phyloP scores from a whole-genome alignment of 441 rosid species.

The Rhodomyrtus psidioides region DNA sequence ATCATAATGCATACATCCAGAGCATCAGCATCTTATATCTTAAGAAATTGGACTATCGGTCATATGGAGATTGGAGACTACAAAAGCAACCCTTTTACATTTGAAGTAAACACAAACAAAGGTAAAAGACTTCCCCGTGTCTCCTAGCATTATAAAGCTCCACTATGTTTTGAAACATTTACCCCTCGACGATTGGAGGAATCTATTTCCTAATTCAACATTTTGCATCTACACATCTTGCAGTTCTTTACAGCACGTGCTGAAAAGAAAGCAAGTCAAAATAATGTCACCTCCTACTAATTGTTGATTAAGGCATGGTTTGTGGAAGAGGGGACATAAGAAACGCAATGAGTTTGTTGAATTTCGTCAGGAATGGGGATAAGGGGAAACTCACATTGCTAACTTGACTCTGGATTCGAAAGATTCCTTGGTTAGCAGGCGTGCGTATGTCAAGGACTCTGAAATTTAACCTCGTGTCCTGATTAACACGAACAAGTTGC shows the following conservation, averaged over 20 bases:
- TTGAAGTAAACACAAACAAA: background rate
- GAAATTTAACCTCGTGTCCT: constrained; percentile 68
- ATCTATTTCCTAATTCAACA: background rate
- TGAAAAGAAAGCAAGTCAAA: background rate
- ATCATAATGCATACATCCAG: background rate
- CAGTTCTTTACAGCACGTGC: background rate
- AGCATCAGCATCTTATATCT: background rate
- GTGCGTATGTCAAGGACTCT: constrained; percentile 74
- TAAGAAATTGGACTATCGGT: background rate
- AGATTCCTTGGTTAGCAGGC: constrained; percentile 80
- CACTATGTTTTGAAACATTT: background rate
- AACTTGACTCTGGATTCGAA: constrained; percentile 53
- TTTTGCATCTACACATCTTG: background rate
- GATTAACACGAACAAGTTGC: constrained; percentile 63
- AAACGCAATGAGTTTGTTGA: background rate
- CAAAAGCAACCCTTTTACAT: background rate
- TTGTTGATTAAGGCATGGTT: background rate
- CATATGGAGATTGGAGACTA: background rate
- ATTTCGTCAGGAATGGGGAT: background rate
- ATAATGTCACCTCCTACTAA: background rate
- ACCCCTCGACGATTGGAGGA: background rate
- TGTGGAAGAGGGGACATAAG: background rate
- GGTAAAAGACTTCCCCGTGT: background rate
- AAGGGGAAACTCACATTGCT: constrained; percentile 29
- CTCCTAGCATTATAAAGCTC: background rate